Evolutionary conservation across 768 basidiomycete species (phyloP), one percentile per base, ranked within the genome.

Genomic region (Mycena leptocephala): DNA sequence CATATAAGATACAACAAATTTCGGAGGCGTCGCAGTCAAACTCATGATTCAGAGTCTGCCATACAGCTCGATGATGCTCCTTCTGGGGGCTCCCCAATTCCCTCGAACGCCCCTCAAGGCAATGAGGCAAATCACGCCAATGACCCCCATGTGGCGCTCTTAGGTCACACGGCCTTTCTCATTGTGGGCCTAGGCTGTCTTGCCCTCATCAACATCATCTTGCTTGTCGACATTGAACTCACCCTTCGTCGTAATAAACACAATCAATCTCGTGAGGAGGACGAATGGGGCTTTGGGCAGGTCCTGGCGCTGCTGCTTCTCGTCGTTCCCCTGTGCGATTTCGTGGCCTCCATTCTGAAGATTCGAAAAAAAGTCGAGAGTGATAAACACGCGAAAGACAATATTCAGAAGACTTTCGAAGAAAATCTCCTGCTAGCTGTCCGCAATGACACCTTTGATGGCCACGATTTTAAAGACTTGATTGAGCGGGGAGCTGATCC

Each of bases 251-350:
- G 61, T 62, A 62, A 62, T 62, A n/a, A 62, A 39, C 61, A 4
- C 13, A 2, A 62, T 4, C 35, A 62, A 62, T 37, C 61, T 41
- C 20, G 61, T 6, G 61, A 39, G 39, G 61, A 62, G 61, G 22
- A 62, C 24, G 37, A 62, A 39, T 62, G 61, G 61, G 61, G 61
- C 61, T 62, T 62, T 62, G 61, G 61, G 35, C 61, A 62, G 37
- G 61, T 62, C 33, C 11, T 62, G 16, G 61, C 61, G 33, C n/a
- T 62, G 61, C 61, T 62, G n/a, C 61, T 62, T 41, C 37, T 62
- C 5, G 24, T 62, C 9, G 61, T 62, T 9, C 61, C 61, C 11
- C 58, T 59, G 28, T 30, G 58, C 58, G 58, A 59, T 35, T 59
- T 59, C 20, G 58, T 59, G 33, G 33, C 61, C 39, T 62, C 61